Percentiles rank a stretch among this genome's conserved stretches.
These are phyloP conservation scores for Entophlyctis helioformis DNA, from an alignment of 192 early-diverging fungal genomes.

Conservation along the genomic window DNA sequence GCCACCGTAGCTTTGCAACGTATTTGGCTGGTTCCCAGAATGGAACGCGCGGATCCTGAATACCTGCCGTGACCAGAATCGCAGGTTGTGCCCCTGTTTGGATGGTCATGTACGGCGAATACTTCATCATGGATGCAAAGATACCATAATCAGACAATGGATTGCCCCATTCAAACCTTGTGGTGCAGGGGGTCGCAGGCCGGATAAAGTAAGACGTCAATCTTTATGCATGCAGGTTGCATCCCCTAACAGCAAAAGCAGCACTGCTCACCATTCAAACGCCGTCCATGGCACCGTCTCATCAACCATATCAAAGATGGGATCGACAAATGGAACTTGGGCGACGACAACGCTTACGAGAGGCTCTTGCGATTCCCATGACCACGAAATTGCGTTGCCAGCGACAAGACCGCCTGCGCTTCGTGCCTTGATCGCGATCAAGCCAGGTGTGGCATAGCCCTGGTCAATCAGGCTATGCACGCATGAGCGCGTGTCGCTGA, in stretches of 20 bases:
- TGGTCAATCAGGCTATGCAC: conserved; percentile 11
- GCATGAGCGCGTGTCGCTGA: conserved; percentile 20
- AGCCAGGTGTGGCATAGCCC: background rate
- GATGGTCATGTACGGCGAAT: conserved; percentile 28
- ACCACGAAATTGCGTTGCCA: conserved; percentile 12
- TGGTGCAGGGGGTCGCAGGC: no score
- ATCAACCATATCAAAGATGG: conserved; percentile 26
- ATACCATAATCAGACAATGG: conserved; percentile 12
- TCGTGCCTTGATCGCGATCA: conserved; percentile 15
- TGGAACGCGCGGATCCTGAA: conserved; percentile 68
- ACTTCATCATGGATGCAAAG: conserved; percentile 22
- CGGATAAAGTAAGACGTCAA: background rate
- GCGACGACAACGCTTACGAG: conserved; percentile 18
- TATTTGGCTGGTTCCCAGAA: conserved; percentile 83
- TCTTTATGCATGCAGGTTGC: background rate
- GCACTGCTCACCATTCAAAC: conserved; percentile 24
- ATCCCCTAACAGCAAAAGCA: no score
- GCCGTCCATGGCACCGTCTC: conserved; percentile 25
- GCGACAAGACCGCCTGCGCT: conserved; percentile 32
- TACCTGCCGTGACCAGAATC: conserved; percentile 37
- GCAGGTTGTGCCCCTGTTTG: background rate
- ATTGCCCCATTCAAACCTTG: conserved; percentile 30
- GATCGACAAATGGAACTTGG: conserved; percentile 34
- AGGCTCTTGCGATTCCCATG: no score
- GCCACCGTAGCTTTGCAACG: conserved; percentile 57